Conservation (phyloP, 2,329 filamentous ascomycete genomes). For the Pyricularia sp. region DNA sequence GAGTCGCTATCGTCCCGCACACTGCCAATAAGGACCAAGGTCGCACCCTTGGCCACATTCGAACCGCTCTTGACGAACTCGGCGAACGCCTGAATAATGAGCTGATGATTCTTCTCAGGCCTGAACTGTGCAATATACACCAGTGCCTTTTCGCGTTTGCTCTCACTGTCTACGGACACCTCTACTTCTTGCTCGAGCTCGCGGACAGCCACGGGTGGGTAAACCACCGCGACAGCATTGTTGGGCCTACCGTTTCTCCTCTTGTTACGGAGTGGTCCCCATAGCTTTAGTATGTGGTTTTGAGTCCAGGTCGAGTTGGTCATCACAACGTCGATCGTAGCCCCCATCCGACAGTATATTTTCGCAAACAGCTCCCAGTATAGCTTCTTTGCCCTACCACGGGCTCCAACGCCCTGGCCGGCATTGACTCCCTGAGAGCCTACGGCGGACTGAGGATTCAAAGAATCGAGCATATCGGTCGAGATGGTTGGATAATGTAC, state of each 20-base stretch:
- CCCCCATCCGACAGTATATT: constrained; percentile 74
- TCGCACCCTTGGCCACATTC: constrained; percentile 43
- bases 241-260: constrained; percentile 20
- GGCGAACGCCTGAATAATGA: constrained; percentile 79
- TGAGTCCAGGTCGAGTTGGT: constrained; percentile 97
- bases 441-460: constrained; percentile 51
- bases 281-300: constrained; percentile 68
- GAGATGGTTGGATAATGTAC: constrained; percentile 98
- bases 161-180: constrained; percentile 60
- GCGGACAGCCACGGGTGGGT: constrained; percentile 83
- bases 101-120: constrained; percentile 90
- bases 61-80: constrained; percentile 54
- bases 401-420: constrained; percentile 64
- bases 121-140: constrained; percentile 97
- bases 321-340: constrained; percentile 87
- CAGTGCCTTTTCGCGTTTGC: constrained; percentile 58
- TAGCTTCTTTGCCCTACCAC: constrained; percentile 60
- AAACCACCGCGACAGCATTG: constrained; percentile 64
- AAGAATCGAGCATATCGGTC: constrained; percentile 87
- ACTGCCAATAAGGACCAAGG: constrained; percentile 78
- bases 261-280: constrained; percentile 51
- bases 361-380: constrained; percentile 86
- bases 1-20: constrained; percentile 79
- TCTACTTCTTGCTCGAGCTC: constrained; percentile 70
- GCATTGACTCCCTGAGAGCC: constrained; percentile 71